Conservation (phyloP, 2,329 filamentous ascomycete species). For the Nothophoma quercina region DNA sequence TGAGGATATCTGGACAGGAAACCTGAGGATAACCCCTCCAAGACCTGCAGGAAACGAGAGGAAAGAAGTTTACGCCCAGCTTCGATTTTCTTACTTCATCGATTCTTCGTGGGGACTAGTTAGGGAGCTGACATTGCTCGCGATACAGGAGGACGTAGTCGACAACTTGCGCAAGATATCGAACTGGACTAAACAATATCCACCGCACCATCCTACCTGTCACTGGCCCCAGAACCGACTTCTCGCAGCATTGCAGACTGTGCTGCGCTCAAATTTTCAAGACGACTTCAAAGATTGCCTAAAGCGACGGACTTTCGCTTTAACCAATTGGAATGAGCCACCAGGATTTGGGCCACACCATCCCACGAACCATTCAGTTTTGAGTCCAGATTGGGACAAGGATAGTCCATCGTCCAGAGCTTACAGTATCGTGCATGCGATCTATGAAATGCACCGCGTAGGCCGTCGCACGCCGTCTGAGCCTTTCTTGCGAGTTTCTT, state of each 20-base stretch:
- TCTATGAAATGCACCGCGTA: conserved; percentile 1
- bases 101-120: not conserved
- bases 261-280: not conserved
- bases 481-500: not conserved
- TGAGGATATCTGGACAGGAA: not conserved
- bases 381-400: not conserved
- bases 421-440: not conserved
- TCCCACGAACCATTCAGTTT: not conserved
- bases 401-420: not conserved
- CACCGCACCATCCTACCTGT: not conserved
- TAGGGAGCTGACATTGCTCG: not conserved
- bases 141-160: not conserved
- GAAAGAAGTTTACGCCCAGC: not conserved
- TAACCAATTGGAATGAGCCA: not conserved
- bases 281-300: not conserved
- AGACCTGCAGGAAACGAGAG: not conserved
- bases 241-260: not conserved
- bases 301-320: not conserved
- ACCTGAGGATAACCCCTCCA: not conserved
- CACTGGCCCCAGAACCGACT: not conserved
- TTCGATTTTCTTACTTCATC: not conserved
- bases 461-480: not conserved
- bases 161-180: not conserved
- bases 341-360: not conserved
- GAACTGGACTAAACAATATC: not conserved